Evolutionary conservation across 345 rosid species (phyloP).

Genomic region (Brassica napus): DNA sequence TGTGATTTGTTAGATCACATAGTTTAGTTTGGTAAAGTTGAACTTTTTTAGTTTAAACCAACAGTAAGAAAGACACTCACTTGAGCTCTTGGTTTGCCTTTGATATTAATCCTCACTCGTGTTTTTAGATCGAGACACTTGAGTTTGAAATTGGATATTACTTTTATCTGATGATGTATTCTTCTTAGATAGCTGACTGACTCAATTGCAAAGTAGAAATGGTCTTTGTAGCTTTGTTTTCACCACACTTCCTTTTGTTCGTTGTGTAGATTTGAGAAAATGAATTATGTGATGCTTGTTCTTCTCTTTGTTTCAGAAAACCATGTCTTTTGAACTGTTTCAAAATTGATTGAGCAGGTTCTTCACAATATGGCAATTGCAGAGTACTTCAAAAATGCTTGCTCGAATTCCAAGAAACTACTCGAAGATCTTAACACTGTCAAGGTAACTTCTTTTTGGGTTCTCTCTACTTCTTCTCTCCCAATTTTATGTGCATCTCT

Average conservation of each 20-base stretch:
- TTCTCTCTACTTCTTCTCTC: not conserved
- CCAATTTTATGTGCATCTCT: not conserved
- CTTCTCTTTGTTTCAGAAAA: not conserved
- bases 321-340: slow-evolving; percentile 3
- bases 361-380: slow-evolving; percentile 88
- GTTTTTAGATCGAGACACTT: too few relatives aligned
- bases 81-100: not conserved
- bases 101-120: not conserved
- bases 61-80: too few relatives aligned
- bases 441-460: slow-evolving; percentile 50
- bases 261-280: not conserved
- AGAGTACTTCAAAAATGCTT: slow-evolving; percentile 70
- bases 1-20: too few relatives aligned
- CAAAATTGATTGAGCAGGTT: slow-evolving; percentile 50
- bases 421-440: slow-evolving; percentile 66
- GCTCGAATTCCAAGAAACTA: slow-evolving; percentile 73
- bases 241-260: not conserved
- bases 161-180: not conserved
- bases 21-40: too few relatives aligned
- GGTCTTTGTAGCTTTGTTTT: not conserved
- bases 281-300: not conserved
- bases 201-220: not conserved
- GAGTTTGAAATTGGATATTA: too few relatives aligned
- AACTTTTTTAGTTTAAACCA: too few relatives aligned
- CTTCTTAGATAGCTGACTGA: not conserved